Base-by-base conservation (phyloP, 805 yeast genomes). In the Yamadazyma ubonensis region DNA sequence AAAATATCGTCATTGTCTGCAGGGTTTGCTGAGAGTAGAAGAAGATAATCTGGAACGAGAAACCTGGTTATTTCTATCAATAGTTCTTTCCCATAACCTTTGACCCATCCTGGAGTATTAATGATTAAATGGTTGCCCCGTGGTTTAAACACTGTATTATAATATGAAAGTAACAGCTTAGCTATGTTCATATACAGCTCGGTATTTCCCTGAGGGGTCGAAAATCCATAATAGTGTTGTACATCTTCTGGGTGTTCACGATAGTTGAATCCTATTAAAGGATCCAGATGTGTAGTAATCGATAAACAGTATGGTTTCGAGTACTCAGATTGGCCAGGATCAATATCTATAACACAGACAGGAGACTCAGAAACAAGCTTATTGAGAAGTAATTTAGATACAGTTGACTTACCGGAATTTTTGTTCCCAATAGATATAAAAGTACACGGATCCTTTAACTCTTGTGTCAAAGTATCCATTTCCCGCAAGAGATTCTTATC, bases 61-160 rank as follows among this genome's bases (percentile, higher is more conserved):
- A 57, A 43, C 0, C 51, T 44, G 2, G 80, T 65, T 2, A 84
- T 60, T 19, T 70, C 63, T 11, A 60, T 66, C n/a, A 86, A 65
- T 6, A 89, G 61, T 34, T 79, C 82, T 11, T 81, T 68, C 0
- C 97, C 97, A 46, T 78, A 79, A 0, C 96, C 97, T 58, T 85
- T 86, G 21, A 88, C 76, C 96, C 96, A 89, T 0, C 96, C 96
- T 0, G 96, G 91, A 1, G 90, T 77, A 52, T 89, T 89, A 3
- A 90, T 71, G 1, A 89, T 57, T 3, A 88, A 59, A 11, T 65
- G 73, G 15, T 39, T 43, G 2, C 63, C 63, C 8, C 47, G 48
- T 3, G 52, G 55, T 38, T 33, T 52, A 21, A 49, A 48, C 7
- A 43, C 29, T 11, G 35, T 22, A 3, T 19, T 20, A 33, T 59